Evolutionary conservation across 495 filamentous ascomycete species (phyloP).

Genomic region (Acidomyces sp.): DNA sequence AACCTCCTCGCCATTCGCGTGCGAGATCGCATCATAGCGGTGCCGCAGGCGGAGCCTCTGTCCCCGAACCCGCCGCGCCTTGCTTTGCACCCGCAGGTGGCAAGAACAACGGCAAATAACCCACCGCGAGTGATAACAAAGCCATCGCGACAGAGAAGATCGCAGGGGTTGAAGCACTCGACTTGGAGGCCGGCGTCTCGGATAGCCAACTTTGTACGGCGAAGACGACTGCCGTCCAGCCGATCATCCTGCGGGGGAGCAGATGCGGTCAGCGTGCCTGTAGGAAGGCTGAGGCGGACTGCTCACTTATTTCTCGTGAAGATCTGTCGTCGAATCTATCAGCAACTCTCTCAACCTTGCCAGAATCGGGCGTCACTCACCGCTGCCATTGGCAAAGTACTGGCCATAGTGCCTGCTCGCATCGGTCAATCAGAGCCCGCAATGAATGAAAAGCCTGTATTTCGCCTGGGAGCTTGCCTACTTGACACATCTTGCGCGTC

Average conservation of each 20-base stretch:
- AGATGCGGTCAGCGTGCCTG: too few relatives aligned
- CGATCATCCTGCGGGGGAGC: constrained; percentile 3
- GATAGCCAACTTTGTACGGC: constrained; percentile 75
- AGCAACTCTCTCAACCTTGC: too few relatives aligned
- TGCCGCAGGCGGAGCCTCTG: constrained; percentile 28
- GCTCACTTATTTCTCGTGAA: constrained; percentile 73
- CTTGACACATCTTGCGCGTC: constrained; percentile 39
- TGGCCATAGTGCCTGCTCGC: constrained; percentile 57
- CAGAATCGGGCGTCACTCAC: constrained; percentile 30
- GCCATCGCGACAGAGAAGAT: constrained; percentile 81
- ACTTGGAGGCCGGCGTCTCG: constrained; percentile 64
- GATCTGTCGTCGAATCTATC: too few relatives aligned
- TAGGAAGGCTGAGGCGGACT: too few relatives aligned
- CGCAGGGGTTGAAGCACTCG: constrained; percentile 54
- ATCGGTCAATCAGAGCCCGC: constrained; percentile 19
- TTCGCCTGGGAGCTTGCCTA: not conserved
- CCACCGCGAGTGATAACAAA: constrained; percentile 70
- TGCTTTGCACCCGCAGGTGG: constrained; percentile 39
- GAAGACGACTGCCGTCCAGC: constrained; percentile 71
- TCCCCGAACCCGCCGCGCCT: constrained; percentile 10
- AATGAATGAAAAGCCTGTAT: constrained; percentile 17
- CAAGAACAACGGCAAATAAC: constrained; percentile 76
- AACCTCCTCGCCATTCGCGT: too few relatives aligned
- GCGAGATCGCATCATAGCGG: too few relatives aligned
- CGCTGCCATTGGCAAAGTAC: constrained; percentile 83